Evolutionary conservation across 2,329 filamentous ascomycete species (phyloP), one percentile per base, ranked within the genome.

Genomic region (Arachnomyces sp.): DNA sequence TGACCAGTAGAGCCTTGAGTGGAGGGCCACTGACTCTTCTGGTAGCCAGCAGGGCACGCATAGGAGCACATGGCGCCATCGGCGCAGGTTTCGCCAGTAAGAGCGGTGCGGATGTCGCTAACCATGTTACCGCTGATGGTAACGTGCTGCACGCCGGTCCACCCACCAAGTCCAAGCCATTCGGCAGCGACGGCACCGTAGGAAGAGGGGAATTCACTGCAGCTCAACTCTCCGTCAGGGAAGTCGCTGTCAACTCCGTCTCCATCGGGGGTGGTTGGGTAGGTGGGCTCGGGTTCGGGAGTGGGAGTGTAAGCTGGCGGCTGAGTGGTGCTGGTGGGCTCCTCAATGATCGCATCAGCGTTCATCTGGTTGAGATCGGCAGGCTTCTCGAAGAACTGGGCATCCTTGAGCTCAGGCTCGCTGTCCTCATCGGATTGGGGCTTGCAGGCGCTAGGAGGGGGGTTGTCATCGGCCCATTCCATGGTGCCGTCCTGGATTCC

Each of bases 21-120:
- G 1, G 58, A 52, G 34, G 92, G 87, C 83, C 88, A 96, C 60
- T 96, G 90, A 2, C 82, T 76, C 76, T 95, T 95, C 63, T 92
- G 80, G 65, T 92, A 94, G 34, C 90, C 90, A 18, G 80, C 67
- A n/a, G 86, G 84, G 71, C 92, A 98, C 42, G 86, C 81, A 57
- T 96, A 96, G 2, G 89, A 94, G 73, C 90, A 95, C 73, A 89
- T 88, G 43, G 71, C 66, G 36, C 79, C 81, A 7, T 70, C 54
- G 7, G 54, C 60, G 67, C 86, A 90, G 44, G 63, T 64, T 12
- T 76, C 65, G 12, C 81, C 83, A 13, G 67, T 67, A 34, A 80
- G 63, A 17, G 74, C 78, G 31, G 79, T 80, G 38, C 76, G 70
- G 45, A 89, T 86, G 44, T 76, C 74, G 59, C 66, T 70, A 56